phyloP scores from a whole-genome alignment of 2,329 filamentous ascomycete genomes.

The Bimuria novae-zelandiae region DNA sequence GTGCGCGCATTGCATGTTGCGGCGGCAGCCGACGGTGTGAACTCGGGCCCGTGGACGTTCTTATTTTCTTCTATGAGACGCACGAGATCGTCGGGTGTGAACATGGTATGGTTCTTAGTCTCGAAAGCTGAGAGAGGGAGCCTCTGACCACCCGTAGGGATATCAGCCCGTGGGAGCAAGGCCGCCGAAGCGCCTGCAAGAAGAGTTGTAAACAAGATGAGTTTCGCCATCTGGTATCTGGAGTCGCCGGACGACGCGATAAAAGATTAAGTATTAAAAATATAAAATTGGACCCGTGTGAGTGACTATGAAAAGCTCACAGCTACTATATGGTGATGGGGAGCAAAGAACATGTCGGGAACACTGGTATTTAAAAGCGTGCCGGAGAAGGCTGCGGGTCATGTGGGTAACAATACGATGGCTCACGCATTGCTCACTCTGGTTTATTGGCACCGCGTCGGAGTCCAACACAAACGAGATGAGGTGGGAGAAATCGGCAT shows the following conservation, averaged over 20 bases:
- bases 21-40: too few species aligned
- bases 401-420: not conserved
- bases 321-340: not conserved
- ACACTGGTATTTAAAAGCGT: not conserved
- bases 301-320: not conserved
- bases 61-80: too few species aligned
- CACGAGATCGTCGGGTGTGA: not conserved
- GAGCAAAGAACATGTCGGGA: not conserved
- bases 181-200: not conserved
- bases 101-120: not conserved
- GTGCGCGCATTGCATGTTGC: constrained; percentile 35
- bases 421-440: not conserved
- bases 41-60: too few species aligned
- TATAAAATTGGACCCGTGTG: too few species aligned
- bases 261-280: too few species aligned
- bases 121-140: constrained; percentile 5
- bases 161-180: not conserved
- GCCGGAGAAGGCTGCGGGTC: not conserved
- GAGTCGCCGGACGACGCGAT: too few species aligned
- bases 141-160: not conserved
- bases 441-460: not conserved
- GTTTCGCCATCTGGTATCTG: not conserved
- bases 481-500: not conserved
- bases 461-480: not conserved
- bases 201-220: not conserved